Percentiles rank a stretch among this genome's conserved stretches.
Conservation (phyloP, 495 filamentous ascomycete species). For the Aspergillus bridgeri region DNA sequence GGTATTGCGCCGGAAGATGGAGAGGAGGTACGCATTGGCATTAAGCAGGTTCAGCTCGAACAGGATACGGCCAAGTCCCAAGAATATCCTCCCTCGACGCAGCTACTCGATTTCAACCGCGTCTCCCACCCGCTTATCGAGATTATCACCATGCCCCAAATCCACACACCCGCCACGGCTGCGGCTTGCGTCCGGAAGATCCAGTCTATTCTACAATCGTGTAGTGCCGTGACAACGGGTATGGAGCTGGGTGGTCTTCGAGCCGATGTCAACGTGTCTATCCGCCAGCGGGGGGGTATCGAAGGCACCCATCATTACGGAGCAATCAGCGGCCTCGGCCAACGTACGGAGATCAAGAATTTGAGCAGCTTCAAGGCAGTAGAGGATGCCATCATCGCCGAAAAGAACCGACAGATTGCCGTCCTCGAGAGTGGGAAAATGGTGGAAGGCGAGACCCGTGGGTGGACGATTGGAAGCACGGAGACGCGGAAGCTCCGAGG, state of each 20-base stretch:
- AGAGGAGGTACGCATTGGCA: slow-evolving; percentile 63
- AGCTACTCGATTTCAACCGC: slow-evolving; percentile 90
- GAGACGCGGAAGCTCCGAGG: slow-evolving; percentile 74
- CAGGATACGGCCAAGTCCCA: slow-evolving; percentile 97
- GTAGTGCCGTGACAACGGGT: slow-evolving; percentile 77
- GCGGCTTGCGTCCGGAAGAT: slow-evolving; percentile 86
- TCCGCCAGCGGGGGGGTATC: slow-evolving; percentile 51
- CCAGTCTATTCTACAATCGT: slow-evolving; percentile 73
- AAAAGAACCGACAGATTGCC: slow-evolving; percentile 81
- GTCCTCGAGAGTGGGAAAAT: slow-evolving; percentile 75
- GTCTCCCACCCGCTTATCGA: slow-evolving; percentile 89
- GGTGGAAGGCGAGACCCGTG: slow-evolving; percentile 84
- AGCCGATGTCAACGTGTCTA: slow-evolving; percentile 94
- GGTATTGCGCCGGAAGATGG: slow-evolving; percentile 73
- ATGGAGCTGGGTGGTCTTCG: slow-evolving; percentile 92
- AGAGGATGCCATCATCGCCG: slow-evolving; percentile 87
- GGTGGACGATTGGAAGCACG: slow-evolving; percentile 80
- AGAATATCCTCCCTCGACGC: slow-evolving; percentile 65
- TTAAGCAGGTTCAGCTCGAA: slow-evolving; percentile 93
- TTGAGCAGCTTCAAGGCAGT: slow-evolving; percentile 91
- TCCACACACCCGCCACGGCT: slow-evolving; percentile 79
- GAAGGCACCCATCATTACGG: slow-evolving; percentile 49
- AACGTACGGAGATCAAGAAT: slow-evolving; percentile 97
- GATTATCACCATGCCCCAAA: slow-evolving; percentile 87
- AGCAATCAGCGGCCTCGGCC: slow-evolving; percentile 63